phyloP scores from a whole-genome alignment of 1,284 basidiomycete genomes.

The Malassezia caprae region DNA sequence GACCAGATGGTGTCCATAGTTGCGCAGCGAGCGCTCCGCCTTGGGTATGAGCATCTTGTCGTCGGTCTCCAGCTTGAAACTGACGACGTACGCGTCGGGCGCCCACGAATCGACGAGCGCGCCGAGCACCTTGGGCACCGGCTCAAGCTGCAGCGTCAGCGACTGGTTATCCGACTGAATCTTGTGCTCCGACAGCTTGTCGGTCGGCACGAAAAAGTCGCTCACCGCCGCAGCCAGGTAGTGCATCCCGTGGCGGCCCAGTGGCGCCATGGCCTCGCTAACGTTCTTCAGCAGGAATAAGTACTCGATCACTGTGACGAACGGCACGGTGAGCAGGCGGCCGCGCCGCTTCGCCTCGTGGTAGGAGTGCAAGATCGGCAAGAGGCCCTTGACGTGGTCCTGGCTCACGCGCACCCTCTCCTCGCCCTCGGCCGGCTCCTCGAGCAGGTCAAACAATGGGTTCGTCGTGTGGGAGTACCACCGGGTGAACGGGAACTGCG shows the following conservation, averaged over 20 bases:
- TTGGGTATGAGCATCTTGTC: slow-evolving; percentile 73
- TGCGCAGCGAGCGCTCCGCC: slow-evolving; percentile 70
- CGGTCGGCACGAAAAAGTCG: slow-evolving; percentile 88
- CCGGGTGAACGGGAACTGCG: slow-evolving; percentile 86
- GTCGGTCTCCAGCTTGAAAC: slow-evolving; percentile 98
- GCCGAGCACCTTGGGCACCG: slow-evolving; percentile 89
- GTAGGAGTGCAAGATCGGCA: slow-evolving; percentile 68
- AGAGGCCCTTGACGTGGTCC: slow-evolving; percentile 58
- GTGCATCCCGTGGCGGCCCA: slow-evolving; percentile 72
- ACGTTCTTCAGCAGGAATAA: slow-evolving; percentile 79
- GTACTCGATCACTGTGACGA: slow-evolving; percentile 92
- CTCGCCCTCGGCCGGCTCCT: slow-evolving; percentile 51
- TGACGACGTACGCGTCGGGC: slow-evolving; percentile 79
- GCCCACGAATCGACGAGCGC: slow-evolving; percentile 90
- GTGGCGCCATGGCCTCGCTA: slow-evolving; percentile 55
- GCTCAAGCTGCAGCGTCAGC: slow-evolving; percentile 91
- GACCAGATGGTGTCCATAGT: slow-evolving; percentile 94
- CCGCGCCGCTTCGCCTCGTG: slow-evolving; percentile 66
- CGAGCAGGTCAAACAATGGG: slow-evolving; percentile 91
- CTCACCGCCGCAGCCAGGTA: slow-evolving; percentile 95
- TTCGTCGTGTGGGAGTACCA: slow-evolving; percentile 97
- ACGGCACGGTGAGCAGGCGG: slow-evolving; percentile 72
- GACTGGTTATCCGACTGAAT: slow-evolving; percentile 85
- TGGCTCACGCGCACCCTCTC: slow-evolving; percentile 59
- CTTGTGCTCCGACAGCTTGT: slow-evolving; percentile 92